A percentile compares a stretch with the other conserved stretches of the same genome.
Conservation (phyloP, 805 yeast genomes). For the Candida krabiensis region DNA sequence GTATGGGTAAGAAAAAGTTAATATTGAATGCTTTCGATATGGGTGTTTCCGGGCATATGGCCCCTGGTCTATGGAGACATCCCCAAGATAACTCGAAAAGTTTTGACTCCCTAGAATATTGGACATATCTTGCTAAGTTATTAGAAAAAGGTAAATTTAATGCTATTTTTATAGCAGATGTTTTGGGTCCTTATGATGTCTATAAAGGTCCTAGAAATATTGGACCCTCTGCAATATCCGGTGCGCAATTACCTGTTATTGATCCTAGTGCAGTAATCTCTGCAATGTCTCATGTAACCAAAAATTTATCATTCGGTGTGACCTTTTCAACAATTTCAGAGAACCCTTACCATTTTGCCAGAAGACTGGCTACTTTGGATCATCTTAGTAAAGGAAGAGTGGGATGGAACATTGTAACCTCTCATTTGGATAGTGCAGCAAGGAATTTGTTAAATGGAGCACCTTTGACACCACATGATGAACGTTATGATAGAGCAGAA, state of each 20-base stretch:
- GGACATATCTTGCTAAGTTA: conserved; percentile 38
- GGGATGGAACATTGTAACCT: conserved; percentile 48
- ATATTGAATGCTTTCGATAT: no score
- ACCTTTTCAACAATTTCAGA: conserved; percentile 44
- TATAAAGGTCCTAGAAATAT: conserved; percentile 34
- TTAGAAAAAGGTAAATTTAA: conserved; percentile 40
- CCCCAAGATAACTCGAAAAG: conserved; percentile 34
- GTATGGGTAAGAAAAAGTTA: no score
- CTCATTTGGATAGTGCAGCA: conserved; percentile 42
- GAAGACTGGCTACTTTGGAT: conserved; percentile 45
- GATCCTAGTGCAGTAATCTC: conserved; percentile 39
- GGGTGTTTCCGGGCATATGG: no score
- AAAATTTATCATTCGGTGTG: conserved; percentile 39
- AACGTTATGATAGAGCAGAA: conserved; percentile 40
- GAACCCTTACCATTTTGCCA: conserved; percentile 40
- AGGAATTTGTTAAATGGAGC: conserved; percentile 38
- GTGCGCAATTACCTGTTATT: conserved; percentile 35
- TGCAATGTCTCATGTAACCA: conserved; percentile 44
- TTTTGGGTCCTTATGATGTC: conserved; percentile 41
- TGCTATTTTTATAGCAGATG: conserved; percentile 40
- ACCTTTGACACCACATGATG: conserved; percentile 37
- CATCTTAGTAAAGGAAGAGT: conserved; percentile 42
- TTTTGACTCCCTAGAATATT: conserved; percentile 28
- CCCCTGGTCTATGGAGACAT: no score
- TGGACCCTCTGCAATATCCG: conserved; percentile 24